phyloP scores from a whole-genome alignment of 179 eudicot species.

The Sideroxylon spinosum region DNA sequence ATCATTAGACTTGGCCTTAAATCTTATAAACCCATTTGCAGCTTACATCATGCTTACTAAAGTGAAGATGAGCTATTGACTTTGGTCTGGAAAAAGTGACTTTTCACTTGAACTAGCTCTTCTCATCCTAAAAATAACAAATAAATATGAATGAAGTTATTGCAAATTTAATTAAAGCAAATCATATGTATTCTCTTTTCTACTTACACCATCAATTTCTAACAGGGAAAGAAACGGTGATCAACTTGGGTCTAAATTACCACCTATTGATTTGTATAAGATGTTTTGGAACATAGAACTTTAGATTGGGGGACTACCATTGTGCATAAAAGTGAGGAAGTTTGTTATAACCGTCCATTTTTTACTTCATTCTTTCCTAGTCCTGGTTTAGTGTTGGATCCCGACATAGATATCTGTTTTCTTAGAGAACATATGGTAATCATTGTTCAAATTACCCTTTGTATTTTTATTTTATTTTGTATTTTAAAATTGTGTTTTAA shows the following conservation, averaged over 20 bases:
- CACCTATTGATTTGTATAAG: background rate
- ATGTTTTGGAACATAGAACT: background rate
- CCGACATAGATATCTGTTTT: background rate
- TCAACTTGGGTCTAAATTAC: background rate
- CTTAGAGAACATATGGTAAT: conserved; percentile 5
- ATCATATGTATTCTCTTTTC: too few species aligned
- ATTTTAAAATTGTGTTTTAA: background rate
- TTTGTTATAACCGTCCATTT: background rate
- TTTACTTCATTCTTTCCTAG: background rate
- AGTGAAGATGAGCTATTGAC: background rate
- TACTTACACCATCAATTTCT: too few species aligned
- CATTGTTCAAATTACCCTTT: background rate
- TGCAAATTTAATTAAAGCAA: too few species aligned
- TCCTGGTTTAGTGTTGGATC: background rate
- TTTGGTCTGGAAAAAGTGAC: too few species aligned
- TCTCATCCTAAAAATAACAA: too few species aligned
- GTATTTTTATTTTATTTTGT: background rate
- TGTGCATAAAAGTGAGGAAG: background rate
- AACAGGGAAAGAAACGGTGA: too few species aligned
- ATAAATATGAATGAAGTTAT: too few species aligned
- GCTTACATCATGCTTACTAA: background rate
- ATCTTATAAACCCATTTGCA: too few species aligned
- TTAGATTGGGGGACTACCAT: too few species aligned
- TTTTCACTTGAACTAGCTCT: too few species aligned
- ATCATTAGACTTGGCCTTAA: background rate